Evolutionary conservation across 2,329 filamentous ascomycete species (phyloP).

Genomic region (Claviceps spartinae): DNA sequence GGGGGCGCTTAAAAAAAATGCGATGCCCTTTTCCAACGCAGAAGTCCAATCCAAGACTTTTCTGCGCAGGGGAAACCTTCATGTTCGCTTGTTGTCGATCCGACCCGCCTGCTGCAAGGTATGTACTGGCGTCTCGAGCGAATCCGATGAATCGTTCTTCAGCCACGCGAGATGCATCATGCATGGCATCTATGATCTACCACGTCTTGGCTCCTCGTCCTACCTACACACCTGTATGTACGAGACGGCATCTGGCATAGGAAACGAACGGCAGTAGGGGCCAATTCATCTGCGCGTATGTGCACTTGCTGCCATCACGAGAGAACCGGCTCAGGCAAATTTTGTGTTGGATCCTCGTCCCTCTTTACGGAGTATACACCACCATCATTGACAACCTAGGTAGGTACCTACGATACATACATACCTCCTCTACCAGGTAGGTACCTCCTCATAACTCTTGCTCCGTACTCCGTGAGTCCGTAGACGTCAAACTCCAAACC

Average conservation of each 20-base stretch:
- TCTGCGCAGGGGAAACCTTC: not conserved
- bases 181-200: slow-evolving; percentile 3
- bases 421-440: too few relatives aligned
- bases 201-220: slow-evolving; percentile 1
- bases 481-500: not conserved
- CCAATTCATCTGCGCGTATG: not conserved
- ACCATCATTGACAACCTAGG: too few relatives aligned
- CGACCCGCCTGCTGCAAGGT: slow-evolving; percentile 6
- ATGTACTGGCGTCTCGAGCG: not conserved
- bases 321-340: not conserved
- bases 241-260: not conserved
- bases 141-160: not conserved
- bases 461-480: too few relatives aligned
- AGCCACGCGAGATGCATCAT: slow-evolving; percentile 6
- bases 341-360: not conserved
- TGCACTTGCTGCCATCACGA: slow-evolving; percentile 1
- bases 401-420: too few relatives aligned
- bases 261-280: not conserved
- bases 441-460: too few relatives aligned
- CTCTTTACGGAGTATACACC: too few relatives aligned
- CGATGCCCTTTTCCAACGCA: not conserved
- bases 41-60: too few relatives aligned
- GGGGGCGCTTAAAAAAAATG: too few relatives aligned
- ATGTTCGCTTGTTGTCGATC: slow-evolving; percentile 5
- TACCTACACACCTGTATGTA: not conserved